A percentile compares a stretch with the other conserved stretches of the same genome.
Evolutionary conservation across 2,329 filamentous ascomycete genomes (phyloP).

Genomic region (Zymoseptoria ardabiliae): DNA sequence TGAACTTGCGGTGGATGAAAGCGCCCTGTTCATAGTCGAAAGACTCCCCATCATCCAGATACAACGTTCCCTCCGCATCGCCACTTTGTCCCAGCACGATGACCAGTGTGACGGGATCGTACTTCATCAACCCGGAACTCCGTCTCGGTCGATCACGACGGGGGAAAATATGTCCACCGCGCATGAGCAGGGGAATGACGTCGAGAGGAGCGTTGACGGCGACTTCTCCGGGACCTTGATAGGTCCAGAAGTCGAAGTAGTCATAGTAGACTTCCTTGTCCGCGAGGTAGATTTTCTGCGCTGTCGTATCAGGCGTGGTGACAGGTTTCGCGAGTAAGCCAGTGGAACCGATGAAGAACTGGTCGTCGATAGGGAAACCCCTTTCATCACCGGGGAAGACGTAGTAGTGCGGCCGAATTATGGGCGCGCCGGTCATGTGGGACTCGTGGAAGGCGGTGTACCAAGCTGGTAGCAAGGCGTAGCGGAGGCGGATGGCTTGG

Average conservation of each 20-base stretch:
- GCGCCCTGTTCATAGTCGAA: conserved; percentile 82
- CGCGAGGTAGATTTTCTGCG: conserved; percentile 75
- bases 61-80: conserved; percentile 73
- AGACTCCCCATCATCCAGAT: conserved; percentile 87
- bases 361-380: conserved; percentile 85
- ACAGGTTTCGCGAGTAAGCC: conserved; percentile 92
- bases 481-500: conserved; percentile 78
- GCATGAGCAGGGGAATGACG: conserved; percentile 83
- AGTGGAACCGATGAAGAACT: conserved; percentile 82
- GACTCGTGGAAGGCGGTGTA: conserved; percentile 96
- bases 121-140: conserved; percentile 82
- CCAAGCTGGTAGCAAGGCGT: conserved; percentile 84
- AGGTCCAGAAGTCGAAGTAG: conserved; percentile 79
- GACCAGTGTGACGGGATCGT: conserved; percentile 89
- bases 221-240: conserved; percentile 66
- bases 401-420: conserved; percentile 88
- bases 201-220: conserved; percentile 72
- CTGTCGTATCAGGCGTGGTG: conserved; percentile 64
- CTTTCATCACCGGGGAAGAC: conserved; percentile 78
- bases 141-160: conserved; percentile 82
- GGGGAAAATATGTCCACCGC: conserved; percentile 83
- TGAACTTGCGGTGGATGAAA: conserved; percentile 79
- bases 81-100: conserved; percentile 62
- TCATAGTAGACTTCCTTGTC: conserved; percentile 89
- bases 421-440: conserved; percentile 72